Conservation (phyloP, 495 filamentous ascomycete species). For the Penicillium pulvis region DNA sequence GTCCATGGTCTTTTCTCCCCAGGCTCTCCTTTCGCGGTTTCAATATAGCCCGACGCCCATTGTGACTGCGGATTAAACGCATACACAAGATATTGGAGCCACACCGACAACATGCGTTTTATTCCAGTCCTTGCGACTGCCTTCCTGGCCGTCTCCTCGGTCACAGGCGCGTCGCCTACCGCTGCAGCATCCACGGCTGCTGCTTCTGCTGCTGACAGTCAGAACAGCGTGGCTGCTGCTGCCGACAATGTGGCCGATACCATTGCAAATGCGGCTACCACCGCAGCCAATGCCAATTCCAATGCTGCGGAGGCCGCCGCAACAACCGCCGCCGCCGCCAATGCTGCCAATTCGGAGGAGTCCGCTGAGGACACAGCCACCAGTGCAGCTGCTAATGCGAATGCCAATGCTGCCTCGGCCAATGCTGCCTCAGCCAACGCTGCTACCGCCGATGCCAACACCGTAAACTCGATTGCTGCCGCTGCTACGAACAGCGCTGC, state of each 20-base stretch:
- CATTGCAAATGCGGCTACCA: constrained; percentile 14
- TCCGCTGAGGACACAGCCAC: not conserved
- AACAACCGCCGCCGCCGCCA: constrained; percentile 1
- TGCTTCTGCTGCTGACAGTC: constrained; percentile 8
- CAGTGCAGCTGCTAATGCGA: constrained; percentile 6
- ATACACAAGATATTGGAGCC: constrained; percentile 13
- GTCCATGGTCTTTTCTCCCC: not conserved
- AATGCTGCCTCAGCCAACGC: not conserved
- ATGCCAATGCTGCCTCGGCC: not conserved
- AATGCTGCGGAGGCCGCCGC: not conserved
- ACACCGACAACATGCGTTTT: constrained; percentile 29
- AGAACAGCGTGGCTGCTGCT: constrained; percentile 9
- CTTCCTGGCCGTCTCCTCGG: constrained; percentile 24
- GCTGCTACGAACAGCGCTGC: not conserved
- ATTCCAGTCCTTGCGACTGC: constrained; percentile 30
- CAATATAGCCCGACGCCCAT: constrained; percentile 25
- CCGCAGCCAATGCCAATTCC: not conserved
- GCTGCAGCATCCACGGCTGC: constrained; percentile 11
- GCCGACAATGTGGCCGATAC: constrained; percentile 14
- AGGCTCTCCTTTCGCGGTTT: constrained; percentile 27
- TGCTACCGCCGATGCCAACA: not conserved
- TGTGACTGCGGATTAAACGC: constrained; percentile 14
- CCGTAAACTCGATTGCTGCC: constrained; percentile 1
- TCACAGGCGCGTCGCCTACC: constrained; percentile 24
- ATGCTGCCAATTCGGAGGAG: constrained; percentile 4